phyloP scores from a whole-genome alignment of 2,329 filamentous ascomycete species.

The Monilinia fructicola region DNA sequence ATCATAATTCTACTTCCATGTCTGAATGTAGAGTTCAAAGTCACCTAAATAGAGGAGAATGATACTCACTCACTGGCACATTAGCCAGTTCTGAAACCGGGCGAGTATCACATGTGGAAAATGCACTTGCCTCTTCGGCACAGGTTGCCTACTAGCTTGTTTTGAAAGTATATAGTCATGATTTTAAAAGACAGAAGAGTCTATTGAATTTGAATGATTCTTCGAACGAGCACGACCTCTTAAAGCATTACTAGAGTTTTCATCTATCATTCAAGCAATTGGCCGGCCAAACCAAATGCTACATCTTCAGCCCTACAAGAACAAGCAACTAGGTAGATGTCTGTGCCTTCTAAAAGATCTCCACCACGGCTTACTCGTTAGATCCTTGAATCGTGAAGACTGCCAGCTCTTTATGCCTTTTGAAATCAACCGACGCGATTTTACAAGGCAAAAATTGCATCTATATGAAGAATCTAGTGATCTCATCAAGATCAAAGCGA shows the following conservation, averaged over 20 bases:
- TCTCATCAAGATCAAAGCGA: neutral
- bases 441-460: conserved; percentile 1
- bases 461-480: neutral
- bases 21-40: neutral
- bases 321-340: neutral
- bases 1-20: neutral
- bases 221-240: neutral
- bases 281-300: neutral
- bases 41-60: neutral
- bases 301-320: conserved; percentile 3
- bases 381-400: neutral
- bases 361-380: neutral
- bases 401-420: neutral
- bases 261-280: neutral
- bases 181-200: neutral
- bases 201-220: neutral
- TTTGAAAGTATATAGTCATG: neutral
- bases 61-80: neutral
- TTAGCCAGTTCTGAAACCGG: conserved; percentile 6
- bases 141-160: conserved; percentile 12
- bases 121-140: conserved; percentile 5
- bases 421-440: neutral
- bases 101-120: conserved; percentile 11
- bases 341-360: neutral
- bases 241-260: neutral